Evolutionary conservation across 2,329 filamentous ascomycete genomes (phyloP).

Genomic region (Aspergillus brasiliensis): DNA sequence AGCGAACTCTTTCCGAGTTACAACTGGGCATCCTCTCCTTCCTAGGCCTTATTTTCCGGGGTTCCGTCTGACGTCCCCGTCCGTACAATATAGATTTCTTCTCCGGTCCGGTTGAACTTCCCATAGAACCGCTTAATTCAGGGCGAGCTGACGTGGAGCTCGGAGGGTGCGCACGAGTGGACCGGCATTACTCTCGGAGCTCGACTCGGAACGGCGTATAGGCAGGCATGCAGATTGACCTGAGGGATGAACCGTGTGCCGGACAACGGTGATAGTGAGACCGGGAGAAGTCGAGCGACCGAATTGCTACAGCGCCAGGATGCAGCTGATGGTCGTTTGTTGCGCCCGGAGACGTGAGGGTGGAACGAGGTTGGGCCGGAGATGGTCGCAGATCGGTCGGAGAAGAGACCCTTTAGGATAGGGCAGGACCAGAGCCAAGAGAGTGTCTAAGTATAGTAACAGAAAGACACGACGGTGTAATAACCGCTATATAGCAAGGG

Average conservation of each 20-base stretch:
- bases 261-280: slow-evolving; percentile 27
- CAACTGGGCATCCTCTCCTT: slow-evolving; percentile 34
- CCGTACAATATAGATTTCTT: background rate
- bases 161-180: slow-evolving; percentile 27
- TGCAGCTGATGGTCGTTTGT: slow-evolving; percentile 17
- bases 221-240: slow-evolving; percentile 18
- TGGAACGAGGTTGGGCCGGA: slow-evolving; percentile 14
- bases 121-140: slow-evolving; percentile 20
- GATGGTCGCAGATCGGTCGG: slow-evolving; percentile 12
- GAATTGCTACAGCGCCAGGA: slow-evolving; percentile 38
- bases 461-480: slow-evolving; percentile 4
- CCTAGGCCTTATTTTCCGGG: slow-evolving; percentile 6
- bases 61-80: background rate
- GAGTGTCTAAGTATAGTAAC: slow-evolving; percentile 18
- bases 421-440: slow-evolving; percentile 10
- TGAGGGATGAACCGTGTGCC: slow-evolving; percentile 28
- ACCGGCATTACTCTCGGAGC: slow-evolving; percentile 36
- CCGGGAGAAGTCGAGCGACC: slow-evolving; percentile 21
- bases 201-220: slow-evolving; percentile 19
- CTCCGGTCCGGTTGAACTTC: background rate
- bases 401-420: slow-evolving; percentile 10
- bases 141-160: slow-evolving; percentile 28
- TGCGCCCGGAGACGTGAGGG: slow-evolving; percentile 3
- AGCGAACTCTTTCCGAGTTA: slow-evolving; percentile 26
- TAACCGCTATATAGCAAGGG: slow-evolving; percentile 14